Conservation (phyloP, 805 yeast species). For the Candida xyloterini region DNA sequence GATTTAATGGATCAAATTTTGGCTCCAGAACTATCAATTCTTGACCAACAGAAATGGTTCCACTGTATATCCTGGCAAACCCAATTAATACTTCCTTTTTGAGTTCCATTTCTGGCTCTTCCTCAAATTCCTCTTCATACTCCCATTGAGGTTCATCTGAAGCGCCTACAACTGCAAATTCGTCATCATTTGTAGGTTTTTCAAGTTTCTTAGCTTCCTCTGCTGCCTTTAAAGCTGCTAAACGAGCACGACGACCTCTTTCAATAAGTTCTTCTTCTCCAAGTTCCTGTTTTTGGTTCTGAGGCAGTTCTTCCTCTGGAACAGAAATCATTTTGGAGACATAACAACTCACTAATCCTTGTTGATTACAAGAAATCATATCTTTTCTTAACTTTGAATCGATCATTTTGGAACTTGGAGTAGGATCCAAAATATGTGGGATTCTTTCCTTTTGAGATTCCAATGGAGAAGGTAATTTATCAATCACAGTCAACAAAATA, state of each 20-base stretch:
- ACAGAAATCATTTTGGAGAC: slow-evolving; percentile 87
- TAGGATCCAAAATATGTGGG: slow-evolving; percentile 59
- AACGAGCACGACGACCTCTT: slow-evolving; percentile 61
- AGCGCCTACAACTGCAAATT: slow-evolving; percentile 16
- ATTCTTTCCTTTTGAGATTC: slow-evolving; percentile 72
- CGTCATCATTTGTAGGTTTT: slow-evolving; percentile 16
- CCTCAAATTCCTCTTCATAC: slow-evolving; percentile 44
- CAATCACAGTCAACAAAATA: slow-evolving; percentile 77
- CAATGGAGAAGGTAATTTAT: slow-evolving; percentile 79
- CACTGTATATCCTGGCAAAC: slow-evolving; percentile 85
- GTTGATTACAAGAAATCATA: slow-evolving; percentile 64
- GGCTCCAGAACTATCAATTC: slow-evolving; percentile 79
- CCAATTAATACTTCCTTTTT: slow-evolving; percentile 73
- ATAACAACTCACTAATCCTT: slow-evolving; percentile 68
- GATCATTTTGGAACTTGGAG: slow-evolving; percentile 48
- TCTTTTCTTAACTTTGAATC: slow-evolving; percentile 49
- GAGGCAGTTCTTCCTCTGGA: slow-evolving; percentile 78
- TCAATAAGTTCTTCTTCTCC: slow-evolving; percentile 60
- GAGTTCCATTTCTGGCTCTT: slow-evolving; percentile 37
- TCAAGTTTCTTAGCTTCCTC: slow-evolving; percentile 41
- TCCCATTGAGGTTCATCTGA: slow-evolving; percentile 34
- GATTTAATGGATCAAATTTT: slow-evolving; percentile 68
- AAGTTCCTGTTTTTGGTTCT: slow-evolving; percentile 39
- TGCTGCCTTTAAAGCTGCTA: slow-evolving; percentile 66
- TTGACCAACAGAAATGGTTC: slow-evolving; percentile 74